These are phyloP conservation scores for Cladosporium colombiae DNA, from an alignment of 2,329 filamentous ascomycete genomes.

Conservation along the genomic window DNA sequence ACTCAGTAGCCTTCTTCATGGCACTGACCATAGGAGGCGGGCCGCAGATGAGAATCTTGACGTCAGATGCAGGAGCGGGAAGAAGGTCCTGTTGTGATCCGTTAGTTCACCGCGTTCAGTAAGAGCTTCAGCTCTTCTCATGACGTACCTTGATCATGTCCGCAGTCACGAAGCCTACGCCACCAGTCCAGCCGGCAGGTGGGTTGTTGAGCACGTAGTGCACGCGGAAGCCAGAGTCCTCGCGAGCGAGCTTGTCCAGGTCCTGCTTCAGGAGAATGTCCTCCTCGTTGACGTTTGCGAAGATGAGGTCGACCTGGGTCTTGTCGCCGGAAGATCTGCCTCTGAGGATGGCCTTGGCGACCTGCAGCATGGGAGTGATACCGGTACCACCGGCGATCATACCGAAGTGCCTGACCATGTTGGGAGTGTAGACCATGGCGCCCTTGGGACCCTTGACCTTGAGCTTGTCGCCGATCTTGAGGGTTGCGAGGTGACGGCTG, in stretches of 20 bases:
- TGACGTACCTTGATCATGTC: constrained; percentile 80
- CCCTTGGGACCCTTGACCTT: constrained; percentile 93
- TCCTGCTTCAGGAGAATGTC: constrained; percentile 95
- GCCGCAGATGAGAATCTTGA: constrained; percentile 93
- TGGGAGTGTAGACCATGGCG: constrained; percentile 94
- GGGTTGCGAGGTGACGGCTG: constrained; percentile 83
- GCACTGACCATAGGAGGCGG: constrained; percentile 96
- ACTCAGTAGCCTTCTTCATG: constrained; percentile 93
- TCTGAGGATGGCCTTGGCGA: constrained; percentile 77
- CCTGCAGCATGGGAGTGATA: constrained; percentile 97
- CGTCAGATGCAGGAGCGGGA: constrained; percentile 77
- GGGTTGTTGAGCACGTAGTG: constrained; percentile 98
- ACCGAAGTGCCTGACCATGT: constrained; percentile 93
- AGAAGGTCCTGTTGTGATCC: constrained; percentile 63
- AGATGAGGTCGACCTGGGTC: constrained; percentile 91
- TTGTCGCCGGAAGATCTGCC: constrained; percentile 57
- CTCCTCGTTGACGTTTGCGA: constrained; percentile 90
- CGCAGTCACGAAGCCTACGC: constrained; percentile 89
- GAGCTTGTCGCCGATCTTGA: constrained; percentile 83
- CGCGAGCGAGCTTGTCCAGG: constrained; percentile 72
- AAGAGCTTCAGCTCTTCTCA: neutral
- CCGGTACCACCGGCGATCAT: constrained; percentile 98
- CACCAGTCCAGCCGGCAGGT: constrained; percentile 85
- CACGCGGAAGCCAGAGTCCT: constrained; percentile 80
- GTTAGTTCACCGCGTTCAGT: neutral